These are phyloP conservation scores for Hypoxylon sp. DNA, from an alignment of 2,329 filamentous ascomycete genomes.

Conservation along the genomic window DNA sequence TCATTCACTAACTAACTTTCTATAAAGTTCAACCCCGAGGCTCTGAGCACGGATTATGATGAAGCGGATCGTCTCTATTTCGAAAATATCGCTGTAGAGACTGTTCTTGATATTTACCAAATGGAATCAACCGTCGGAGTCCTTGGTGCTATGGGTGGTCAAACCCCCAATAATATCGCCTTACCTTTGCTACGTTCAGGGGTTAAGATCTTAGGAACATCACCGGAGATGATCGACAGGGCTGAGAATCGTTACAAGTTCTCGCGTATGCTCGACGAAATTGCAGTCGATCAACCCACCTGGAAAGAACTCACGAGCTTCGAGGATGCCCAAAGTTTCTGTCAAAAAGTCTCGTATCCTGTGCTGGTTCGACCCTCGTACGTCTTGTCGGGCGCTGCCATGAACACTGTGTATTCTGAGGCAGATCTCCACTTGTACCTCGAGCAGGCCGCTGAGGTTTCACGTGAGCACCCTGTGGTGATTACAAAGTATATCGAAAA, in stretches of 20 bases:
- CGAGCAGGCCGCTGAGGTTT: slow-evolving; percentile 92
- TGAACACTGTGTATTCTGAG: slow-evolving; percentile 99
- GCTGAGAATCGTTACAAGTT: slow-evolving; percentile 99
- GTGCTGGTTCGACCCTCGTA: slow-evolving; percentile 97
- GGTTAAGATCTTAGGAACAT: slow-evolving; percentile 94
- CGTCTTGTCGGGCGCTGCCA: slow-evolving; percentile 95
- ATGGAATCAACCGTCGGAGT: slow-evolving; percentile 87
- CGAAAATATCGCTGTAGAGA: slow-evolving; percentile 93
- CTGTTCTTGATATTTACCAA: slow-evolving; percentile 92
- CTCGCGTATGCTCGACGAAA: slow-evolving; percentile 95
- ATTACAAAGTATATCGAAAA: slow-evolving; percentile 99
- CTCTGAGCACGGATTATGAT: slow-evolving; percentile 90
- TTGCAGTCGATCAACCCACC: slow-evolving; percentile 93
- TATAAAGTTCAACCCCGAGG: slow-evolving; percentile 82
- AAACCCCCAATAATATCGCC: slow-evolving; percentile 98
- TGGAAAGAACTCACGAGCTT: slow-evolving; percentile 99
- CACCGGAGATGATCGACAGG: slow-evolving; percentile 98
- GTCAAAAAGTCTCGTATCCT: slow-evolving; percentile 89
- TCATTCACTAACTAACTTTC: not conserved
- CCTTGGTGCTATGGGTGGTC: slow-evolving; percentile 95
- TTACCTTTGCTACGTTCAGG: slow-evolving; percentile 89
- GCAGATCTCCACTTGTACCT: slow-evolving; percentile 92
- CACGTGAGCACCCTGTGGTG: slow-evolving; percentile 94
- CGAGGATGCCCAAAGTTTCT: slow-evolving; percentile 89
- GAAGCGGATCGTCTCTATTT: slow-evolving; percentile 97